Base-by-base conservation (phyloP, 164 flowering plant genomes). In the Brasenia schreberi region DNA sequence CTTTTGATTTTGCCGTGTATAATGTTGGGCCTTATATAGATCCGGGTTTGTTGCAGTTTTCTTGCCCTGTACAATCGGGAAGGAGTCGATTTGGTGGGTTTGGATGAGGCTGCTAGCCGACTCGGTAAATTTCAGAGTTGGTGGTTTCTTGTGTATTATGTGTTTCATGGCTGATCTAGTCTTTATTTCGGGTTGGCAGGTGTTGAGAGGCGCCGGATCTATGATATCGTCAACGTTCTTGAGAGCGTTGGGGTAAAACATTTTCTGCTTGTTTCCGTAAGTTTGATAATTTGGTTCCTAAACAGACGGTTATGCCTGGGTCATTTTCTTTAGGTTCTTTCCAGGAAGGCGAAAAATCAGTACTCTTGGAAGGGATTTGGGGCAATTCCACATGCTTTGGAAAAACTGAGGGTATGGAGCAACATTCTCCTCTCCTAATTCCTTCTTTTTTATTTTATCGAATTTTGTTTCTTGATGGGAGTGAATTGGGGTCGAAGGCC, bases 201-300 rank as follows among this genome's bases (percentile, higher is more conserved):
- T 1, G 99, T 95, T 33, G 97, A 95, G 80, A 83, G 99, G 75
- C 77, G 99, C 52, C 81, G 99, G 85, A 92, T 95, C 77, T 95
- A 95, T 43, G 99, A 95, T 63, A 90, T 95, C 16, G 99, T 92
- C 59, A 95, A 95, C 75, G 95, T 95, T 0, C 71, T 95, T 70
- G 99, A 95, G 70, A 90, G 99, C 64, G 83, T 95, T 69, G 99
- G 99, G 53, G 99, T 92, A 69, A 79, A 89, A 65, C 39, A 65
- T 64, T 71, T 17, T 17, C 27, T 27, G 1, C 16, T 49, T 49
- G 10, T 14, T 49, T 49, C 16, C 16, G 39, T 33, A 33, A 33
- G 27, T 12, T 45, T 45, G 53, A 14, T 14, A 49, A 5, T 9
- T 49, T 49, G 12, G 2, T 49, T 14, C 16, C 16, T 49, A 49